Base-by-base conservation (phyloP, 345 rosid species). In the Populus deltoides region DNA sequence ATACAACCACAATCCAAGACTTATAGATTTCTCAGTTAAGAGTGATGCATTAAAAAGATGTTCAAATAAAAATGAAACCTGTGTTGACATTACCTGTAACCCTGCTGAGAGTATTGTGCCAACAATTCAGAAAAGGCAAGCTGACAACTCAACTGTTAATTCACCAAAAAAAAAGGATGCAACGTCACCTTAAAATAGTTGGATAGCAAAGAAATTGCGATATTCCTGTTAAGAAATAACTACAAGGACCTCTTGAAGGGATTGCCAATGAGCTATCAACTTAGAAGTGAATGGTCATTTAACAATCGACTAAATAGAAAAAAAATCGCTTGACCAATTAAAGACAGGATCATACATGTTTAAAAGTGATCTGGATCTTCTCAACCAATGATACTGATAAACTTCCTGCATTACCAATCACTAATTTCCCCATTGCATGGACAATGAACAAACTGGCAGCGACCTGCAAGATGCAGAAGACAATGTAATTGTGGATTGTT, bases 101-200 rank as follows among this genome's bases (percentile, higher is more conserved):
- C 90, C 68, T 73, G 88, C 78, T 84, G 87, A 36, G 91, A 83
- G 78, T 92, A 95, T 68, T 90, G 92, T 62, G 83, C 88, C 84
- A 86, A 47, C 82, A 96, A 81, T 79, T 92, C 94, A 75, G 92
- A 87, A 85, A 95, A 93, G 74, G 93, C 92, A 85, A 89, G 90
- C 83, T 86, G 97, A 73, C 80, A 75, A 77, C 81, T 89, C 84
- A 95, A 83, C 98, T 95, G 90, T 78, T 77, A 81, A 80, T 74
- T 88, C 53, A 70, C 75, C 6, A 33, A 85, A 51, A 76, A 65
- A 78, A 39, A 76, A 80, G 11, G 41, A 51, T 17, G 27, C 61
- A 18, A 31, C 5, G 35, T 27, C 69, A 17, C 12, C 8, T 65
- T 78, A 51, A 78, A 72, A 49, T 12, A 36, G 25, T 12, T 45